Evolutionary conservation across 495 filamentous ascomycete species (phyloP).

Genomic region (Chaetomium cochliodes): DNA sequence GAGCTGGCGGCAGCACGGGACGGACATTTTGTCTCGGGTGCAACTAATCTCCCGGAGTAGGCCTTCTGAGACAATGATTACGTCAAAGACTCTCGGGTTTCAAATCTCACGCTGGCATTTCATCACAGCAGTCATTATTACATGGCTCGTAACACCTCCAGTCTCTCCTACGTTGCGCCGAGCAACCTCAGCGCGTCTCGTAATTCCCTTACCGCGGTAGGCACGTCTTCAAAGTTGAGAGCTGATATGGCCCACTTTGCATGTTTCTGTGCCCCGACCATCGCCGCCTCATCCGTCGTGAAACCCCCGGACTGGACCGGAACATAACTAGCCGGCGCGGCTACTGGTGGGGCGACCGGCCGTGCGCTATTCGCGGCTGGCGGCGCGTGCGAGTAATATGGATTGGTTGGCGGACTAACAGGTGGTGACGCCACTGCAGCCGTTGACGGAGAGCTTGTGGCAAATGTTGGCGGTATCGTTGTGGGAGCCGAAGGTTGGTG

Average conservation of each 20-base stretch:
- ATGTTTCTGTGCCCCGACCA: conserved; percentile 84
- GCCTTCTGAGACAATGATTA: not conserved
- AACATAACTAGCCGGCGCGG: conserved; percentile 19
- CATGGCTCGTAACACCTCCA: conserved; percentile 8
- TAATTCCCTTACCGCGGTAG: conserved; percentile 85
- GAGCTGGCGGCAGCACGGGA: conserved; percentile 2
- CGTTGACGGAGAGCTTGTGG: conserved; percentile 28
- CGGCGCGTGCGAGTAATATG: conserved; percentile 25
- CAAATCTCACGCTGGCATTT: not conserved
- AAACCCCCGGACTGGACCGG: conserved; percentile 21
- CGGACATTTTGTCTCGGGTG: not conserved
- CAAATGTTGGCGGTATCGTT: conserved; percentile 33
- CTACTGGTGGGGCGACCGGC: conserved; percentile 18
- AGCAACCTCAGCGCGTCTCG: conserved; percentile 67
- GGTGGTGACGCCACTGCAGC: conserved; percentile 35
- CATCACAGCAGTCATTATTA: conserved; percentile 19
- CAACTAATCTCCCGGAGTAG: conserved; percentile 1
- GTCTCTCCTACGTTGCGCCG: conserved; percentile 47
- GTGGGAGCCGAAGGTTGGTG: conserved; percentile 25
- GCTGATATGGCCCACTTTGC: conserved; percentile 97
- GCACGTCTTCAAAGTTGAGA: conserved; percentile 91
- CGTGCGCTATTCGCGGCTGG: conserved; percentile 25
- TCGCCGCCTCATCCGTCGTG: conserved; percentile 67
- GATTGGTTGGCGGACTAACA: conserved; percentile 27
- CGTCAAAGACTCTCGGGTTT: not conserved